Conservation (phyloP, 225 moss, liverwort and hornwort genomes). For the Asterella californica region DNA sequence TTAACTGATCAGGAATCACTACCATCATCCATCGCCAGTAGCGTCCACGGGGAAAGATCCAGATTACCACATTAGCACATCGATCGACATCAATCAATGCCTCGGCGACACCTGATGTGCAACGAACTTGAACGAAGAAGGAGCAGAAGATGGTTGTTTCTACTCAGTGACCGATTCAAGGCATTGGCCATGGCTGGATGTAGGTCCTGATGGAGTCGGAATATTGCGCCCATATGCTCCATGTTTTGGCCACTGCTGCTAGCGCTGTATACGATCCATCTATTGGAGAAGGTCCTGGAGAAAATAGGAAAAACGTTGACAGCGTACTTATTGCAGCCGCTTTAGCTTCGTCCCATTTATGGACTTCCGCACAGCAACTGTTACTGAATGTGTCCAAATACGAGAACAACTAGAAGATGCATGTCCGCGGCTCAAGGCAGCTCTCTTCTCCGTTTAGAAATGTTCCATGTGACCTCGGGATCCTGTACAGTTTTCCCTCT, state of each 20-base stretch:
- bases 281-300: background rate
- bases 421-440: background rate
- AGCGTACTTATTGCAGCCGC: slow-evolving; percentile 1
- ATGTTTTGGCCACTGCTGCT: background rate
- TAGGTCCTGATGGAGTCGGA: slow-evolving; percentile 1
- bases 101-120: background rate
- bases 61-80: background rate
- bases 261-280: background rate
- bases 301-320: background rate
- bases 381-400: background rate
- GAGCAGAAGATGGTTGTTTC: no score
- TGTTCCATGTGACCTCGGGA: background rate
- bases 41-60: background rate
- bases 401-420: background rate
- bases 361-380: background rate
- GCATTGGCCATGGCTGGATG: background rate
- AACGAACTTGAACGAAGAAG: background rate
- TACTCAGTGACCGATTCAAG: background rate
- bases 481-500: background rate
- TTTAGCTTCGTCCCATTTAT: background rate
- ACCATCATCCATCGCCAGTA: background rate
- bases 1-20: background rate
- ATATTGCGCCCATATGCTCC: slow-evolving; percentile 9
- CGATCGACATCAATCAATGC: background rate
- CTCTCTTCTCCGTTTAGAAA: background rate